Conservation (phyloP, 306 rosid species). For the Oxytropis ochrocephala region DNA sequence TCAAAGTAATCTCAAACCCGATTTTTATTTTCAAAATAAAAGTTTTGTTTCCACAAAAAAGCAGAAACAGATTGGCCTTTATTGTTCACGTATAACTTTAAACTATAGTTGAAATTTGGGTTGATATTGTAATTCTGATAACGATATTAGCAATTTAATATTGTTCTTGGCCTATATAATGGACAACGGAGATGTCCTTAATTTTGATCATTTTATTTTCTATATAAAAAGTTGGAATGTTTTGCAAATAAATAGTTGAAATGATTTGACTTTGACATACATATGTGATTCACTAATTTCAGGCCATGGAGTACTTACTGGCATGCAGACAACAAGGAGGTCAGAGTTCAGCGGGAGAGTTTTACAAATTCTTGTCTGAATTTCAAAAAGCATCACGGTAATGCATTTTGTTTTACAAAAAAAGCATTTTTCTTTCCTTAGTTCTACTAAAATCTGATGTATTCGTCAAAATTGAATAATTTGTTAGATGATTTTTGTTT, state of each 20-base stretch:
- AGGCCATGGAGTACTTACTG: conserved; percentile 84
- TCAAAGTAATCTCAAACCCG: background rate
- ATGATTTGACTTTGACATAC: background rate
- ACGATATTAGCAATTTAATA: background rate
- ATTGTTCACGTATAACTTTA: background rate
- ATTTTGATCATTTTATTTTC: conserved; percentile 12
- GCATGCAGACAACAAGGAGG: conserved; percentile 65
- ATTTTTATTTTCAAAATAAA: no score
- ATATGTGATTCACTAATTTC: conserved; percentile 23
- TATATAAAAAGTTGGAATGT: background rate
- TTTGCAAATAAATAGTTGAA: conserved; percentile 9
- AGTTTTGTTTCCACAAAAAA: no score
- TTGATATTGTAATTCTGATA: background rate
- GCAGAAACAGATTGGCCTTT: background rate
- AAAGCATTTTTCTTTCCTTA: background rate
- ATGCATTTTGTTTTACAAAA: background rate
- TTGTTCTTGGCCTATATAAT: background rate
- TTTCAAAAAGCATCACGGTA: conserved; percentile 92
- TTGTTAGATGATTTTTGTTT: background rate
- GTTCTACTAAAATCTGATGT: background rate
- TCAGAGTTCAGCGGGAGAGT: conserved; percentile 57
- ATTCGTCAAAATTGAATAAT: background rate
- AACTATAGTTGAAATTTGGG: background rate
- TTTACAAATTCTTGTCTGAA: conserved; percentile 54
- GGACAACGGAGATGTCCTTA: background rate